Conservation (phyloP, 768 basidiomycete genomes). For the Lactifluus echinatus region DNA sequence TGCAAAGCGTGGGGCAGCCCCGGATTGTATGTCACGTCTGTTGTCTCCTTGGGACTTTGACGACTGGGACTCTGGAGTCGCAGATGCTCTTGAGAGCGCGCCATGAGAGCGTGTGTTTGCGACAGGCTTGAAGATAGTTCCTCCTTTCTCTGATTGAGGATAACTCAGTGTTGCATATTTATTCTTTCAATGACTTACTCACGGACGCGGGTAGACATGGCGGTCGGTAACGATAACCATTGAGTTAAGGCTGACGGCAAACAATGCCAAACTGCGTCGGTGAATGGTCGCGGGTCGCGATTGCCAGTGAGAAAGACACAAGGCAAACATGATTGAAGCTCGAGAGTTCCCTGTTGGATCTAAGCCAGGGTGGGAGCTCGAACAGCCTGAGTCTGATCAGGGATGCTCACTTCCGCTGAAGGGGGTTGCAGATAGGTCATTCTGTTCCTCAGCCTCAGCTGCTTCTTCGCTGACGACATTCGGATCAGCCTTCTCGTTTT, state of each 20-base stretch:
- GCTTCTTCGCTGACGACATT: slow-evolving; percentile 4
- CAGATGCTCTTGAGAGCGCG: slow-evolving; percentile 20
- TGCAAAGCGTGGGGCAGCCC: neutral
- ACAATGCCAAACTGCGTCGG: neutral
- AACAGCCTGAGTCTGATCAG: slow-evolving; percentile 34
- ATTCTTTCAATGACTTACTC: slow-evolving; percentile 30
- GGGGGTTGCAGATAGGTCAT: slow-evolving; percentile 52
- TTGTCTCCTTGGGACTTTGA: neutral
- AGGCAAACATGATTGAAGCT: slow-evolving; percentile 1
- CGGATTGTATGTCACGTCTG: neutral
- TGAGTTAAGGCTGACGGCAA: too few species aligned
- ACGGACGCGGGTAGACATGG: slow-evolving; percentile 51
- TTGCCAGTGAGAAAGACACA: neutral
- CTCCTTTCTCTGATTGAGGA: slow-evolving; percentile 52
- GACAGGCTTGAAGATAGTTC: slow-evolving; percentile 60
- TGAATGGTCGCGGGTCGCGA: too few species aligned
- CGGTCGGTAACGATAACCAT: neutral
- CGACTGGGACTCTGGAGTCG: slow-evolving; percentile 17
- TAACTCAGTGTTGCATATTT: neutral
- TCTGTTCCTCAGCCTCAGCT: neutral
- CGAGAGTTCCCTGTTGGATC: slow-evolving; percentile 47
- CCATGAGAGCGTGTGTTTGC: slow-evolving; percentile 43
- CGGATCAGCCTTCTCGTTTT: slow-evolving; percentile 46
- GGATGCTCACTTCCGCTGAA: slow-evolving; percentile 31
- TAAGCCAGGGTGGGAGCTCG: slow-evolving; percentile 52